Percentiles rank a stretch among this genome's conserved stretches.
phyloP scores from a whole-genome alignment of 23 red algal species.

The Cyanidium caldarium region DNA sequence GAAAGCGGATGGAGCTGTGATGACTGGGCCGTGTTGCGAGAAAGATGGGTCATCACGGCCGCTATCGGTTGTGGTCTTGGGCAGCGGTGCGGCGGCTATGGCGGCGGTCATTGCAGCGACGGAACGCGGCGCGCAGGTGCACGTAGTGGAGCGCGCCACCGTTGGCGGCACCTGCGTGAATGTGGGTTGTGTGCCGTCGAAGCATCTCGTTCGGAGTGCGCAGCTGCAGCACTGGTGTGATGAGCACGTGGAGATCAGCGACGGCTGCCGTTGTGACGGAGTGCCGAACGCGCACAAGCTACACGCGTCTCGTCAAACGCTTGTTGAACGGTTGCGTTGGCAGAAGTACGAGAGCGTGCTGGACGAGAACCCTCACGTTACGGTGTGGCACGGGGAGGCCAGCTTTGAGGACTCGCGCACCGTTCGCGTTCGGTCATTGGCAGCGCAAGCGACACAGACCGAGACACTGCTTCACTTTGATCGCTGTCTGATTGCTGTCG shows the following conservation, averaged over 20 bases:
- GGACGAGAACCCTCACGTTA: background rate
- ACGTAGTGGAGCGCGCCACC: background rate
- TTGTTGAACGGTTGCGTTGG: background rate
- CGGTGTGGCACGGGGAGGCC: background rate
- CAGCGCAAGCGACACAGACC: background rate
- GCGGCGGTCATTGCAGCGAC: background rate
- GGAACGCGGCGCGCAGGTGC: background rate
- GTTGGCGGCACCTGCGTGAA: slow-evolving; percentile 22
- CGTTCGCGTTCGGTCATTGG: background rate
- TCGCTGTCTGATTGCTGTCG: slow-evolving; percentile 15
- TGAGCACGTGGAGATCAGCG: background rate
- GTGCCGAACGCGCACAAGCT: background rate
- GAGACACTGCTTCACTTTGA: slow-evolving; percentile 5
- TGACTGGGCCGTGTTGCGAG: background rate
- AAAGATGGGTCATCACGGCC: background rate
- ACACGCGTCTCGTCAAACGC: background rate
- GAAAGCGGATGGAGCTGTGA: background rate
- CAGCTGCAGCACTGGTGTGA: slow-evolving; percentile 5
- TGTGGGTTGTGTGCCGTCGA: slow-evolving; percentile 11
- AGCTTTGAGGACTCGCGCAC: background rate
- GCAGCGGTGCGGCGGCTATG: background rate
- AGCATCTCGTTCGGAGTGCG: slow-evolving; percentile 4
- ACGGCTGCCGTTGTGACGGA: background rate
- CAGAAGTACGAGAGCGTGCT: slow-evolving; percentile 16
- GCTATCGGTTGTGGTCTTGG: background rate